Percentiles rank a stretch among this genome's conserved stretches.
Evolutionary conservation across 1,284 basidiomycete species (phyloP).

Genomic region (Tausonia pullulans): DNA sequence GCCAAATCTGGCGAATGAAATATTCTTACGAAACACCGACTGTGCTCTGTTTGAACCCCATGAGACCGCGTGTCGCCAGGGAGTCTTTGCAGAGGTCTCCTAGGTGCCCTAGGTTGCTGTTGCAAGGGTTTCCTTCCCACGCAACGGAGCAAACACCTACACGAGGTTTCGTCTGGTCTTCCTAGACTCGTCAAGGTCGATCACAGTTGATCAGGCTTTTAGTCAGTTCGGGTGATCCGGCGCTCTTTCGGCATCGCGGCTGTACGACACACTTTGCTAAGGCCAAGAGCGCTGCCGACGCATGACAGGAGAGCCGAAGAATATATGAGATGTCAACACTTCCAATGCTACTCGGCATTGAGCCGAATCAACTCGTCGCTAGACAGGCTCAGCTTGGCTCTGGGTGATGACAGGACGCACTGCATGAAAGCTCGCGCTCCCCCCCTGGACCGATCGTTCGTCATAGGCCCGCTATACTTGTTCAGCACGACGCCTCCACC

Average conservation of each 20-base stretch:
- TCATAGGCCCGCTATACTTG: not conserved
- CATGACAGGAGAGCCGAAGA: not conserved
- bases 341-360: not conserved
- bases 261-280: conserved; percentile 1
- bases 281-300: not conserved
- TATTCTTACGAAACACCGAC: conserved; percentile 56
- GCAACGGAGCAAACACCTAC: conserved; percentile 77
- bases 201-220: not conserved
- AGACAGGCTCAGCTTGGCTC: not conserved
- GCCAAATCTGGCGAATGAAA: not conserved
- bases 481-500: no score
- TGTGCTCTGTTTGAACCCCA: conserved; percentile 67
- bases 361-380: no score
- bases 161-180: conserved; percentile 72
- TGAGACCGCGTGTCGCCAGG: conserved; percentile 36
- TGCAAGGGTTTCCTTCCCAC: conserved; percentile 83
- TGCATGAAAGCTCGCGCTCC: not conserved
- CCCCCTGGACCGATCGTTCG: not conserved
- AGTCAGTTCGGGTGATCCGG: no score
- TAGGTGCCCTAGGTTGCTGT: conserved; percentile 63
- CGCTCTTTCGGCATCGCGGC: conserved; percentile 7
- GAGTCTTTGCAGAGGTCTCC: conserved; percentile 45
- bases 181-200: conserved; percentile 43
- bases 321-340: not conserved
- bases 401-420: not conserved